Base-by-base conservation (phyloP, 164 flowering plant species). In the Chimonanthus salicifolius region DNA sequence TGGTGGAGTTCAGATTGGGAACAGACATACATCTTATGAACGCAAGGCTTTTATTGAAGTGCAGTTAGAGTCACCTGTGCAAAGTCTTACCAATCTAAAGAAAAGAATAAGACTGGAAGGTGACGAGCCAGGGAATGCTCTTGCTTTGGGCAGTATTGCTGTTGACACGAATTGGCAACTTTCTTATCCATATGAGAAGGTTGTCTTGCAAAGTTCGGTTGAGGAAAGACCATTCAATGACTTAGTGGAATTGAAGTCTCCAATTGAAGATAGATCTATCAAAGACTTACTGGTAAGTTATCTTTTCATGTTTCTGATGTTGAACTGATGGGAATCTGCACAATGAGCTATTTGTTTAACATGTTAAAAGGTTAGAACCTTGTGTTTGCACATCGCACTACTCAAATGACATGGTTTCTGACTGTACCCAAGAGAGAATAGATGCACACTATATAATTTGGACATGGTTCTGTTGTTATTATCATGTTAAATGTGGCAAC, bases 281-380 rank as follows among this genome's bases (percentile, higher is more conserved):
- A 49, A 33, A 49, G 73, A 76, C 49, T 6, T 65, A 10, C 21
- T 33, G 13, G 81, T 81, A 78, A 76, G 78, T 75, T 60, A 66
- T 62, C 45, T 6, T 67, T 49, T 9, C 74, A 65, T 66, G 33
- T 48, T 73, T 0, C 62, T 45, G 11, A 20, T 60, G 68, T 47
- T 77, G 47, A 50, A 15, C 68, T 15, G 44, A 64, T 69, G 46
- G 21, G 9, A 62, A 58, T 62, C 33, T 33, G 49, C 70, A 48
- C 18, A 20, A 50, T 20, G 65, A 54, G 7, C 65, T 16, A 33
- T 1, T 33, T 33, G 11, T 21, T 16, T 21, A n/a, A 63, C 10
- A 6, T 63, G 9, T 63, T 7, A 21, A 7, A 63, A 21, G 68
- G 47, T 43, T 66, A 33, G 44, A 45, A 45, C 44, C 16, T 8